Base-by-base conservation (phyloP, 163 green algal genomes). In the Chlamydomonas reinhardtii region DNA sequence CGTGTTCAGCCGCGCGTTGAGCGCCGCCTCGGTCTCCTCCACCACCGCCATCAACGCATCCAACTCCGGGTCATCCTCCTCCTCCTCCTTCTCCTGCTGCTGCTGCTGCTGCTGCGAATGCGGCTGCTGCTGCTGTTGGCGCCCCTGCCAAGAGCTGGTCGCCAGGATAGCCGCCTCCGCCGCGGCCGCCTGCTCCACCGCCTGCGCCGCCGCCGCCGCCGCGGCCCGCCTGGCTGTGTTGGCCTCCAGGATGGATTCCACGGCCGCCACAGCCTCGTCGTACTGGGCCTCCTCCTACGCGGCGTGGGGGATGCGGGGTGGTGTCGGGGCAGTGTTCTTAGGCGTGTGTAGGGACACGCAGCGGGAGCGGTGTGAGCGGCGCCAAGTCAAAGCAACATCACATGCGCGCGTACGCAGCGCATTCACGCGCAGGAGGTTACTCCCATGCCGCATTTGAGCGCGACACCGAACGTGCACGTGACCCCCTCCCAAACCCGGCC, bases 251-350 rank as follows among this genome's bases (percentile, higher is more conserved):
- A 84, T 76, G n/a, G 15, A 65, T 29, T 84, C 76, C 64, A 84
- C 34, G 9, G 76, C 65, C 6, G 39, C 29, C 29, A 75, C 35
- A 39, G 65, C 37, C 9, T 48, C 76, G 20, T 84, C 76, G 65
- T 84, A 84, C 65, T 75, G 20, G 6, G 39, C 76, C 39, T 84
- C 65, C 27, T 84, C 76, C 76, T 84, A 65, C n/a, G n/a, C n/a
- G n/a, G n/a, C n/a, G 31, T 3, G 6, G 31, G 14, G 29, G 24
- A 72, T 32, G 32, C 68, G 19, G 39, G 14, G 9, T 43, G 20
- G 27, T 11, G 62, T 73, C 32, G 24, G 29, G 56, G 71, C 68
- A 74, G 32, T n/a, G n/a, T n/a, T n/a, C n/a, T n/a, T n/a, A n/a
- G n/a, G n/a, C n/a, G n/a, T n/a, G n/a, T n/a, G n/a, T n/a, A n/a